Evolutionary conservation across 2,329 filamentous ascomycete species (phyloP).

Genomic region (Aspergillus hortae): DNA sequence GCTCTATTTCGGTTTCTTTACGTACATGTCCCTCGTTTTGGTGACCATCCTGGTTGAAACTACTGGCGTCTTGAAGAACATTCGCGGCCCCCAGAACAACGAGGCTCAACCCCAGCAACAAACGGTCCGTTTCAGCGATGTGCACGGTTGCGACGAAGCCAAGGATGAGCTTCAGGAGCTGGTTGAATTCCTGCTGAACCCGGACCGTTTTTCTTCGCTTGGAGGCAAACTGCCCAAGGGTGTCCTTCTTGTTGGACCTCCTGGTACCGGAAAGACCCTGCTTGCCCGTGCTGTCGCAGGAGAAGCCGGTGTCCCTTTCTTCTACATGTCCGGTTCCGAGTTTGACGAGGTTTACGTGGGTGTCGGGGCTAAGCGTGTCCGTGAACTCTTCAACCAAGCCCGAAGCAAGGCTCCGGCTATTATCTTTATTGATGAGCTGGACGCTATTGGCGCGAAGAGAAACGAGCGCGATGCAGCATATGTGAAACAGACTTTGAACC

Average conservation of each 20-base stretch:
- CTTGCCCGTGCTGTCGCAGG: conserved; percentile 93
- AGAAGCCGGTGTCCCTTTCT: conserved; percentile 96
- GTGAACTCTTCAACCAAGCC: conserved; percentile 82
- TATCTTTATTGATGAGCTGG: conserved; percentile 91
- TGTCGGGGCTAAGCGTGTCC: conserved; percentile 92
- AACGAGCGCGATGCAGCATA: conserved; percentile 92
- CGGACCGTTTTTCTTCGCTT: conserved; percentile 86
- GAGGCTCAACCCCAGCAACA: conserved; percentile 93
- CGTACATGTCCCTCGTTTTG: conserved; percentile 74
- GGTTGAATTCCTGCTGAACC: conserved; percentile 92
- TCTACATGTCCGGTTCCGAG: conserved; percentile 99
- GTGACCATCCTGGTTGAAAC: conserved; percentile 81
- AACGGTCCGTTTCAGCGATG: conserved; percentile 84
- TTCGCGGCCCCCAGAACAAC: conserved; percentile 66
- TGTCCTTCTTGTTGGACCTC: conserved; percentile 89
- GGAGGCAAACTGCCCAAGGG: conserved; percentile 97
- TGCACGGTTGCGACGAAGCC: conserved; percentile 95
- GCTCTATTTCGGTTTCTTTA: conserved; percentile 70
- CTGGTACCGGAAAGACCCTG: conserved; percentile 95
- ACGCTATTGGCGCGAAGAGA: conserved; percentile 90
- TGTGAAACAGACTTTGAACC: conserved; percentile 95
- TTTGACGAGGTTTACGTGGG: conserved; percentile 99
- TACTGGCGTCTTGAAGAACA: conserved; percentile 73
- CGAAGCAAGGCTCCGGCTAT: conserved; percentile 85
- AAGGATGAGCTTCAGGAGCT: conserved; percentile 97